Evolutionary conservation across 108 stramenopile species (phyloP).

Genomic region (Cyclotella kingstonii): DNA sequence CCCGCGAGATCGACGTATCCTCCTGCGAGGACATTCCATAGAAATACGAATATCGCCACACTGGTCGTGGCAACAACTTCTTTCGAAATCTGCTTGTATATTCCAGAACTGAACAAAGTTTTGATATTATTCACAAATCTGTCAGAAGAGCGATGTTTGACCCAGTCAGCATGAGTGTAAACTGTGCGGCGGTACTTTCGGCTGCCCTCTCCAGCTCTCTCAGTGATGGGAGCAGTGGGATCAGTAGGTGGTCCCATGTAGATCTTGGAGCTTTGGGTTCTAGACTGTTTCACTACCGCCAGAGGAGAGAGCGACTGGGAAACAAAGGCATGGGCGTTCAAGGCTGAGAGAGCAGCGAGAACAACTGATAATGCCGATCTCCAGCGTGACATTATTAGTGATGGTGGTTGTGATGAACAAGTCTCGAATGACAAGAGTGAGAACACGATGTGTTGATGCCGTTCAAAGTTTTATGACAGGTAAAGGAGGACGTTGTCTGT

Average conservation of each 20-base stretch:
- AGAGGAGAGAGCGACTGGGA: constrained; percentile 3
- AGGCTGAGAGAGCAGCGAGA: too few relatives aligned
- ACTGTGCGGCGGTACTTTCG: constrained; percentile 49
- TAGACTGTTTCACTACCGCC: not conserved
- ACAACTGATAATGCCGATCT: too few relatives aligned
- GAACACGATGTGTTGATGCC: not conserved
- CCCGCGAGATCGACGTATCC: not conserved
- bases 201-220: constrained; percentile 33
- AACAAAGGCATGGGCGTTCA: constrained; percentile 5
- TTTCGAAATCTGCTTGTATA: constrained; percentile 46
- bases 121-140: constrained; percentile 41
- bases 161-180: constrained; percentile 49
- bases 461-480: too few relatives aligned
- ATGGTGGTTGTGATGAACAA: too few relatives aligned
- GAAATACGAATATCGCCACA: constrained; percentile 34
- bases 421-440: not conserved
- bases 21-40: constrained; percentile 29
- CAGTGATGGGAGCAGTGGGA: constrained; percentile 29
- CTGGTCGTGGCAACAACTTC: constrained; percentile 42
- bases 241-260: constrained; percentile 37
- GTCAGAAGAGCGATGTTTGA: constrained; percentile 33
- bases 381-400: not conserved
- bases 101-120: constrained; percentile 47
- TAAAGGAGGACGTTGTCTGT: too few relatives aligned
- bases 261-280: not conserved